These are phyloP conservation scores for Salix exigua DNA, from an alignment of 345 rosid genomes.

Conservation along the genomic window DNA sequence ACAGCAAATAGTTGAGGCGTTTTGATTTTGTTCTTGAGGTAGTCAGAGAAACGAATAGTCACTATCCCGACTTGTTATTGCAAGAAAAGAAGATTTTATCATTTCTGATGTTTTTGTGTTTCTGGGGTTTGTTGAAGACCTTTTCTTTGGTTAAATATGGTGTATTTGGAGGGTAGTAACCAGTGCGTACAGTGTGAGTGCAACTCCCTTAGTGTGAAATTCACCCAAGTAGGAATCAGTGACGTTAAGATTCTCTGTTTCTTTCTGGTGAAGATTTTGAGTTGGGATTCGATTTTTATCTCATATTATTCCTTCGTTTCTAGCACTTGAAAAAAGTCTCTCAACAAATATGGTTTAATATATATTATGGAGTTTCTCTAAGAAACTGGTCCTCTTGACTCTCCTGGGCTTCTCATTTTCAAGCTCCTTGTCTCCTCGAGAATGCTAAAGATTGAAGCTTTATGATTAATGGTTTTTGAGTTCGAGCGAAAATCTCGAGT, in stretches of 20 bases:
- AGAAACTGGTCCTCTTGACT: background rate
- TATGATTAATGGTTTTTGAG: background rate
- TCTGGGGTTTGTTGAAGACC: background rate
- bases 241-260: conserved; percentile 8
- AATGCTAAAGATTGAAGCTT: background rate
- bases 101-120: background rate
- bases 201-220: background rate
- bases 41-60: background rate
- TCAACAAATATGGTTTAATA: background rate
- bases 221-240: background rate
- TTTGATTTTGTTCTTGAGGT: background rate
- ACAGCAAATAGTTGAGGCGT: background rate
- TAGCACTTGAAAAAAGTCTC: background rate
- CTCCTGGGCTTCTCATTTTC: background rate
- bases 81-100: background rate
- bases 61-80: background rate
- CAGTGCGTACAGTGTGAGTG: background rate
- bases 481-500: background rate
- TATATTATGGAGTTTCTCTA: too few relatives aligned
- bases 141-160: background rate
- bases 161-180: background rate
- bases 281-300: conserved; percentile 7
- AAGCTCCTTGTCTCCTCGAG: background rate
- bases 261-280: conserved; percentile 15
- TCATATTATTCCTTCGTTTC: background rate